These are phyloP conservation scores for Fraxinus cuspidata DNA, from an alignment of 257 asterid species.

Conservation along the genomic window DNA sequence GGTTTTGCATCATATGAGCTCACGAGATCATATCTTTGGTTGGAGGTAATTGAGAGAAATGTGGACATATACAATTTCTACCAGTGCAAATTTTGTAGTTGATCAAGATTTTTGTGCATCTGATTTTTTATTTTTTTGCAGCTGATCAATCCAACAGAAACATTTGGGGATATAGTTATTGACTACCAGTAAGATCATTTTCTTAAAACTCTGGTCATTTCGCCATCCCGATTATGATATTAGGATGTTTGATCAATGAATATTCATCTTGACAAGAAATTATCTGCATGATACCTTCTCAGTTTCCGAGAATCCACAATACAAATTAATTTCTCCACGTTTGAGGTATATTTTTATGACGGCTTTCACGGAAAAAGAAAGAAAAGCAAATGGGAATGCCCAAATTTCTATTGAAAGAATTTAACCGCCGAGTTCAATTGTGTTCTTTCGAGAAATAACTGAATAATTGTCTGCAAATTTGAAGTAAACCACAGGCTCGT, in stretches of 20 bases:
- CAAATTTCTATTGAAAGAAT: background rate
- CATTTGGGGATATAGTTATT: constrained; percentile 67
- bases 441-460: background rate
- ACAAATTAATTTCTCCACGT: background rate
- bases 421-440: background rate
- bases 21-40: constrained; percentile 74
- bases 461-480: background rate
- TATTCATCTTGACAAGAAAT: background rate
- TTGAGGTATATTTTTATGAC: background rate
- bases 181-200: constrained; percentile 65
- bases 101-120: background rate
- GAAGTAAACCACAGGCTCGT: background rate
- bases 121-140: constrained; percentile 17
- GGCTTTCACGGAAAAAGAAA: background rate
- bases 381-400: background rate
- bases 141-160: constrained; percentile 77
- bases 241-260: background rate
- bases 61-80: background rate
- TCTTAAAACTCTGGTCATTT: background rate
- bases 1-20: constrained; percentile 84
- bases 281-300: background rate
- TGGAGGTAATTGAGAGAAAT: constrained; percentile 48
- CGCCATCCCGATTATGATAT: background rate
- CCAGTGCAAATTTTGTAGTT: background rate
- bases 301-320: background rate